Percentiles rank a stretch among this genome's conserved stretches.
Evolutionary conservation across 495 filamentous ascomycete genomes (phyloP).

Genomic region (Chaetomium tenue): DNA sequence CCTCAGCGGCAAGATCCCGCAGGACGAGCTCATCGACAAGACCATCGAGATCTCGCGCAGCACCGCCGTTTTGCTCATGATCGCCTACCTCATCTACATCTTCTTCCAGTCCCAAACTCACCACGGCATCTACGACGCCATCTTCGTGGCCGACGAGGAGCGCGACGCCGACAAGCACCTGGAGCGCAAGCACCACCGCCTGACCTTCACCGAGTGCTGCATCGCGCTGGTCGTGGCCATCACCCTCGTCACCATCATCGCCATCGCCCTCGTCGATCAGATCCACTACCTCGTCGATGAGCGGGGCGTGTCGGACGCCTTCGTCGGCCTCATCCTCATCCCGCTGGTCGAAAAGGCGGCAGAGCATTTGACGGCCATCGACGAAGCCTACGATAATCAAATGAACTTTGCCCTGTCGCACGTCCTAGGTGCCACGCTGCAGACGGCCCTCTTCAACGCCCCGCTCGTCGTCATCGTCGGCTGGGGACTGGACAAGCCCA

Average conservation of each 20-base stretch:
- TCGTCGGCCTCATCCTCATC: constrained; percentile 73
- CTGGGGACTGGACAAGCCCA: constrained; percentile 68
- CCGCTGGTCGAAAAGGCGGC: constrained; percentile 90
- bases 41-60: constrained; percentile 70
- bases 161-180: constrained; percentile 66
- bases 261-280: constrained; percentile 76
- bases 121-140: constrained; percentile 66
- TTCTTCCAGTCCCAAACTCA: constrained; percentile 83
- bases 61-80: constrained; percentile 71
- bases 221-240: constrained; percentile 67
- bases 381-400: constrained; percentile 84
- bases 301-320: constrained; percentile 67
- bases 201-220: constrained; percentile 74
- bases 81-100: constrained; percentile 74
- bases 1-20: constrained; percentile 43
- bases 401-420: constrained; percentile 92
- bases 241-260: constrained; percentile 72
- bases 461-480: constrained; percentile 81
- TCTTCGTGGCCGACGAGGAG: constrained; percentile 67
- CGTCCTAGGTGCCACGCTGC: constrained; percentile 82
- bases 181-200: constrained; percentile 63
- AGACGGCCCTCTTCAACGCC: constrained; percentile 86
- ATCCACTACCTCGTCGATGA: constrained; percentile 70
- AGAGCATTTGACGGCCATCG: constrained; percentile 84
- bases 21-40: constrained; percentile 45